Base-by-base conservation (phyloP, 805 yeast genomes). In the Zygoascus bituminiphila region DNA sequence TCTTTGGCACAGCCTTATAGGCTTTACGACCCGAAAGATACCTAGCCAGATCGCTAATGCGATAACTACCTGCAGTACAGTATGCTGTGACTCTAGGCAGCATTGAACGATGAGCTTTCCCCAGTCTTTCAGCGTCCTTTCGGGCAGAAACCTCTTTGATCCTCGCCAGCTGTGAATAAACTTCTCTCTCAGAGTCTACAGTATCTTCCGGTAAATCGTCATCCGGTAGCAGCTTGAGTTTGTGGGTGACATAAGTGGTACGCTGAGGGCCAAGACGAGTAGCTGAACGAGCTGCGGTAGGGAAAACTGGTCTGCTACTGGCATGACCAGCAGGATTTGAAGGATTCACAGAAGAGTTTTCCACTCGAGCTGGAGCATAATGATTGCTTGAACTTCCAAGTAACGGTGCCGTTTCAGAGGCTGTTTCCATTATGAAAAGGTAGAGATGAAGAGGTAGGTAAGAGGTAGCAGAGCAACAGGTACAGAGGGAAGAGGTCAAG, bases 51-150 rank as follows among this genome's bases (percentile, higher is more conserved):
- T 88, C 97, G 57, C 84, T 78, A 95, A 93, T 86, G 55, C 79
- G 79, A 61, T 89, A 93, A 21, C 93, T 80, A 25, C 96, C 89
- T 23, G 97, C 88, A 0, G 98, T 91, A 67, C 98, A 91, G 62
- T 88, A 93, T 2, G 96, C 95, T 0, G 98, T 91, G 1, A 89
- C 96, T 52, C 98, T 72, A 2, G 98, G 98, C 48, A 93, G 73
- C 52, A 88, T 68, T 29, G 84, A 84, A 52, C 98, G 59, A 58
- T 84, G 91, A 54, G 80, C 79, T 63, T 89, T 93, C 2, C 96
- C 95, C 50, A 93, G 70, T 45, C 89, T 78, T 62, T 89, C 96
- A 0, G 98, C 98, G 70, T 91, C 98, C 54, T 81, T 82, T 56
- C 97, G 73, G 0, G 97, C 97, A 0, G 93, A 82, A 19, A 84